These are phyloP conservation scores for Boletus insuetus DNA, from an alignment of 768 basidiomycete species.

Conservation along the genomic window DNA sequence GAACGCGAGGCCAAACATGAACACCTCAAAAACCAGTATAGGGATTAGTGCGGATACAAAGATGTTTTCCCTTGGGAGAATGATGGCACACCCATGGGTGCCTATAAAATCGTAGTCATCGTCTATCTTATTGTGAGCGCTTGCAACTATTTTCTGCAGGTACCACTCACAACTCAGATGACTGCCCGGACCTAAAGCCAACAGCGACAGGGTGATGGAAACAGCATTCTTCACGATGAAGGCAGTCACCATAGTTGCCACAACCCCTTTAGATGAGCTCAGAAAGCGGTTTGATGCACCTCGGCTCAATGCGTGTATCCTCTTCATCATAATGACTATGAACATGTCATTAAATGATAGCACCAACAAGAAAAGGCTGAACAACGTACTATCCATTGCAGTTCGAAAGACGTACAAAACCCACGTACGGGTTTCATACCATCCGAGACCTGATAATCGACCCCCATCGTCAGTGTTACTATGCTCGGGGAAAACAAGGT, in stretches of 20 bases:
- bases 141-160: background rate
- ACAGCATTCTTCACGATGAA: slow-evolving; percentile 6
- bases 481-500: background rate
- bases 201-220: slow-evolving; percentile 6
- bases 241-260: background rate
- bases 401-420: slow-evolving; percentile 11
- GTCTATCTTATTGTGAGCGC: slow-evolving; percentile 2
- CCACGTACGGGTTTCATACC: slow-evolving; percentile 16
- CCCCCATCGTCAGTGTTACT: background rate
- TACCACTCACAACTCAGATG: slow-evolving; percentile 3
- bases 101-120: background rate
- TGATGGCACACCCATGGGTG: slow-evolving; percentile 2
- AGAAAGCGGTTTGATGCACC: background rate
- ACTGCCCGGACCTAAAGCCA: slow-evolving; percentile 11
- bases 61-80: background rate
- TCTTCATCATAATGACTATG: slow-evolving; percentile 21
- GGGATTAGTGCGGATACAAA: slow-evolving; percentile 6
- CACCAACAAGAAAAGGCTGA: background rate
- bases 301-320: slow-evolving; percentile 13
- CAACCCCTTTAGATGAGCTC: slow-evolving; percentile 5
- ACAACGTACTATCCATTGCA: slow-evolving; percentile 19
- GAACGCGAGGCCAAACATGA: slow-evolving; percentile 16
- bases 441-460: slow-evolving; percentile 10
- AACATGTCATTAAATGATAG: background rate
- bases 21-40: slow-evolving; percentile 11